Evolutionary conservation across 257 asterid genomes (phyloP).

Genomic region (Primulina huaijiensis): DNA sequence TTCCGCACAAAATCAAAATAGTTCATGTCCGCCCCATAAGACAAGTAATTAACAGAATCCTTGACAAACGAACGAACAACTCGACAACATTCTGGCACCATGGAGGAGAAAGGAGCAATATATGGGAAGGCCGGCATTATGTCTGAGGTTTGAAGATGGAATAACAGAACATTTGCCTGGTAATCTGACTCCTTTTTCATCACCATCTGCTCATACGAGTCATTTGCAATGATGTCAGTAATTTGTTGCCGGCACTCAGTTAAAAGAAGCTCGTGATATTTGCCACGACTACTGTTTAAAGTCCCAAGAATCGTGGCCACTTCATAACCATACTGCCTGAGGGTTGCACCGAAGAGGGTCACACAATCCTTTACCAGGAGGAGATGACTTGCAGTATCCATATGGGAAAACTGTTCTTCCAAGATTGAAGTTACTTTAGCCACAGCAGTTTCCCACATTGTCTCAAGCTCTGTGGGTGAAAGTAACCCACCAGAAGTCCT

Average conservation of each 20-base stretch:
- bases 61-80: conserved; percentile 70
- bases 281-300: conserved; percentile 68
- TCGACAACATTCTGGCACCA: conserved; percentile 89
- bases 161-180: conserved; percentile 75
- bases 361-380: conserved; percentile 87
- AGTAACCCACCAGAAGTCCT: conserved; percentile 86
- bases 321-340: conserved; percentile 81
- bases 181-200: conserved; percentile 91
- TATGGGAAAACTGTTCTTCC: conserved; percentile 67
- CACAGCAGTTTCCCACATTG: conserved; percentile 92
- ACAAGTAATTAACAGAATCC: conserved; percentile 76
- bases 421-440: conserved; percentile 55
- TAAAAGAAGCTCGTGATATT: conserved; percentile 81
- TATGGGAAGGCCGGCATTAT: conserved; percentile 96
- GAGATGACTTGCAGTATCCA: conserved; percentile 81
- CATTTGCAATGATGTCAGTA: conserved; percentile 44
- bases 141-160: conserved; percentile 85
- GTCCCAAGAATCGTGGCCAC: conserved; percentile 68
- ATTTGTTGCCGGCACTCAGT: conserved; percentile 72
- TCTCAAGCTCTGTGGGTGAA: conserved; percentile 67
- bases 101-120: conserved; percentile 84
- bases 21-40: conserved; percentile 77
- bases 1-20: conserved; percentile 75
- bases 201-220: conserved; percentile 78
- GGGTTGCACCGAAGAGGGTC: conserved; percentile 89